Percentiles rank a stretch among this genome's conserved stretches.
These are phyloP conservation scores for Alternaria hordeiaustralica DNA, from an alignment of 2,329 filamentous ascomycete species.

Conservation along the genomic window DNA sequence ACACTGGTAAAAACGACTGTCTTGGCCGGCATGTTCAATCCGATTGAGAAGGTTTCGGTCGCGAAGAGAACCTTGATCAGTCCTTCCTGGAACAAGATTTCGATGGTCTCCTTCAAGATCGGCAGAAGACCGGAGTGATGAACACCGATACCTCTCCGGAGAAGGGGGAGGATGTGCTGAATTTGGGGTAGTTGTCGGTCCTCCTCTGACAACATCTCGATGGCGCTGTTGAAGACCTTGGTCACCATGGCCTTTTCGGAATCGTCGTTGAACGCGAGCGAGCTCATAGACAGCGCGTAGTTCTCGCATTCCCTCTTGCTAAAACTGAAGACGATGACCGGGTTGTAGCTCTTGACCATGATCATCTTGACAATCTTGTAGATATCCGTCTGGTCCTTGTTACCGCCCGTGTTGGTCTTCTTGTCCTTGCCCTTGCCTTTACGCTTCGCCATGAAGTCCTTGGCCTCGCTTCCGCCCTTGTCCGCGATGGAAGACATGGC, in stretches of 20 bases:
- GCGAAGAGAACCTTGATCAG: constrained; percentile 98
- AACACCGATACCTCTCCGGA: constrained; percentile 92
- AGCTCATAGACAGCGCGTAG: constrained; percentile 84
- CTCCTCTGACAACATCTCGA: constrained; percentile 89
- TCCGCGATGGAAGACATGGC: constrained; percentile 91
- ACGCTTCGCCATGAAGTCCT: constrained; percentile 77
- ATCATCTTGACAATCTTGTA: constrained; percentile 99
- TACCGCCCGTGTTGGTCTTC: constrained; percentile 87
- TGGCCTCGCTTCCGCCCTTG: constrained; percentile 83
- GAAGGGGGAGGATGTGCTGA: constrained; percentile 82
- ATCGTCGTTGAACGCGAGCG: constrained; percentile 92
- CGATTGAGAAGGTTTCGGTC: constrained; percentile 98
- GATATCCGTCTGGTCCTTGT: constrained; percentile 73
- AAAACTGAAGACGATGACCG: constrained; percentile 99
- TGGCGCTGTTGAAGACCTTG: constrained; percentile 92
- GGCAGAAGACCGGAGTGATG: constrained; percentile 96
- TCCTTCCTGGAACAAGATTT: constrained; percentile 98
- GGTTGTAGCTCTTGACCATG: constrained; percentile 95
- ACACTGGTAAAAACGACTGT: constrained; percentile 99
- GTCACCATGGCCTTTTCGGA: constrained; percentile 93
- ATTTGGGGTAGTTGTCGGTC: constrained; percentile 91
- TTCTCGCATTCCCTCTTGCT: constrained; percentile 97
- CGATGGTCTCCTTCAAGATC: constrained; percentile 97
- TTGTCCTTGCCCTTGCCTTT: constrained; percentile 93
- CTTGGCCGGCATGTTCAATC: constrained; percentile 98